A percentile compares a stretch with the other conserved stretches of the same genome.
Evolutionary conservation across 2,329 filamentous ascomycete genomes (phyloP).

Genomic region (Colletotrichum scovillei): DNA sequence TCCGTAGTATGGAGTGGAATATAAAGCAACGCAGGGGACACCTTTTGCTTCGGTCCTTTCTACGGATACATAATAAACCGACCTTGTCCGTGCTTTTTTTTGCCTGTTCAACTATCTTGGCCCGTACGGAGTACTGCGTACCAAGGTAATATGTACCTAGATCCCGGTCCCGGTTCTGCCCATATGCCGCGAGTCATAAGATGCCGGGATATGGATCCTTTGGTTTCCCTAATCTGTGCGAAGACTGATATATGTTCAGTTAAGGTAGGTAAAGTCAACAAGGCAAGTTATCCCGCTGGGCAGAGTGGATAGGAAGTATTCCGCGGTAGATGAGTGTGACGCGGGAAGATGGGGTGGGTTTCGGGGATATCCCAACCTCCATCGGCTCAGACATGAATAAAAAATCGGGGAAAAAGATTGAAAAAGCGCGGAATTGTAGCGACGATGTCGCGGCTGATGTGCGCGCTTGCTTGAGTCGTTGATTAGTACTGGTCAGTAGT

Average conservation of each 20-base stretch:
- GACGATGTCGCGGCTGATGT: too few species aligned
- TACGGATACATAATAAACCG: too few species aligned
- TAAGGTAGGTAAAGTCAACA: too few species aligned
- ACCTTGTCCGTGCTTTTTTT: too few species aligned
- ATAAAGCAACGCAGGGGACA: background rate
- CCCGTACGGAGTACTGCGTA: too few species aligned
- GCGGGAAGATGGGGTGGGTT: background rate
- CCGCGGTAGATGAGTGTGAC: too few species aligned
- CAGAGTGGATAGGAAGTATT: background rate
- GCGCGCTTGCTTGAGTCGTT: too few species aligned
- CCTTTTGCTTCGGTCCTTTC: background rate
- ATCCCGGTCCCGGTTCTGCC: background rate
- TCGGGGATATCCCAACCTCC: background rate
- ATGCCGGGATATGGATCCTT: background rate
- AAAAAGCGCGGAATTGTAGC: too few species aligned
- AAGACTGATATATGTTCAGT: too few species aligned
- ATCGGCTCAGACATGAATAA: background rate
- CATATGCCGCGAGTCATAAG: conserved; percentile 22
- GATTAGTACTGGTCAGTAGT: background rate
- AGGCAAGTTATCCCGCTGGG: background rate
- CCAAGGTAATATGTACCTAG: background rate
- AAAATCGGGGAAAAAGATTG: too few species aligned
- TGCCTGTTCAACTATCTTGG: too few species aligned
- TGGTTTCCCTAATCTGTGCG: too few species aligned
- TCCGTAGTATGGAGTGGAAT: background rate